Evolutionary conservation across 768 basidiomycete genomes (phyloP).

Genomic region (Lyophyllum shimeji): DNA sequence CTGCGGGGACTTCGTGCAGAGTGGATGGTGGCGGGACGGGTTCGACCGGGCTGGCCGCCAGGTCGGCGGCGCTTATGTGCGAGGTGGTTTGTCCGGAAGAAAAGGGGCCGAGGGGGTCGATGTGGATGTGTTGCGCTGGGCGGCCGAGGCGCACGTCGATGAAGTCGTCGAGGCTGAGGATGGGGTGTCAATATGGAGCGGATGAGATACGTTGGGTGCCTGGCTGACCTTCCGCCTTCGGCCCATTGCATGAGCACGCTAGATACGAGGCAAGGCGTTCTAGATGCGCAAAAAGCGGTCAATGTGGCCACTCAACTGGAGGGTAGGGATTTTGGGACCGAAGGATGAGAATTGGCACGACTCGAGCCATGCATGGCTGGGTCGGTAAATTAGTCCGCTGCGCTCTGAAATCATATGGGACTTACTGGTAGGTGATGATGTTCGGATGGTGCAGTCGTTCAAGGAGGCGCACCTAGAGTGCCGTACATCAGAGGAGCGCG

Average conservation of each 20-base stretch:
- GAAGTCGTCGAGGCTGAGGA: conserved; percentile 74
- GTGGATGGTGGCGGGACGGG: conserved; percentile 6
- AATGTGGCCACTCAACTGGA: conserved; percentile 61
- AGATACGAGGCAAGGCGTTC: neutral
- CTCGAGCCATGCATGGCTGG: conserved; percentile 88
- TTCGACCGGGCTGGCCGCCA: conserved; percentile 20
- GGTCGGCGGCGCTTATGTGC: conserved; percentile 19
- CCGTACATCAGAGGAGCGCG: neutral
- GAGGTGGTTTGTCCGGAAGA: conserved; percentile 25
- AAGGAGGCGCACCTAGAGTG: conserved; percentile 68
- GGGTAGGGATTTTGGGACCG: conserved; percentile 82
- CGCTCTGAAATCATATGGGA: neutral
- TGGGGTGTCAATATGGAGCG: neutral
- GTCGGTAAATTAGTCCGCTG: neutral
- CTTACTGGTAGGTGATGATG: conserved; percentile 87
- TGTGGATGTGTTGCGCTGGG: conserved; percentile 47
- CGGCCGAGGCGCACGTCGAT: conserved; percentile 79
- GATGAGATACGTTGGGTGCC: neutral
- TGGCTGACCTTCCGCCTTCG: conserved; percentile 72
- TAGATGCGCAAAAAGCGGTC: neutral
- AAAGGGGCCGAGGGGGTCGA: conserved; percentile 34
- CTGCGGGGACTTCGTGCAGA: conserved; percentile 14
- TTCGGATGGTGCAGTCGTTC: conserved; percentile 89
- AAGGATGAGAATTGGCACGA: conserved; percentile 82
- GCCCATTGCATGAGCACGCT: conserved; percentile 95